These are phyloP conservation scores for Tetratostichococcus sp. DNA, from an alignment of 139 green algal species.

Conservation along the genomic window DNA sequence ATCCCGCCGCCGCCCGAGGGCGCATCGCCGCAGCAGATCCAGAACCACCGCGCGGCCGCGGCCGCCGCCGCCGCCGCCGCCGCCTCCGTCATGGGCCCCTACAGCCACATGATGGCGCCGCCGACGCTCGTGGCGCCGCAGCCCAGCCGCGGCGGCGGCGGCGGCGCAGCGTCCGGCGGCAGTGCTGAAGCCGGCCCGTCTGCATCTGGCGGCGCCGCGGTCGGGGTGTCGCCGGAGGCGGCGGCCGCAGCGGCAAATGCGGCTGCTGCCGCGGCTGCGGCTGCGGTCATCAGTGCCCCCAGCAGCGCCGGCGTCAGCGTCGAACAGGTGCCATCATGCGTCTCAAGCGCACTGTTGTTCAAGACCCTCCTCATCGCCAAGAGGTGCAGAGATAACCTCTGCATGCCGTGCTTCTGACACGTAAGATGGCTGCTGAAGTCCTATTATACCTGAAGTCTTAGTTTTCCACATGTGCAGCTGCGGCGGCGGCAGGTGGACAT, in stretches of 20 bases:
- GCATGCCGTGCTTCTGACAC: no score
- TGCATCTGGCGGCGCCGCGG: conserved; percentile 10
- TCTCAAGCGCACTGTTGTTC: no score
- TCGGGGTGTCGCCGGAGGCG: conserved; percentile 17
- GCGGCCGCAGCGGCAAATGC: conserved; percentile 29
- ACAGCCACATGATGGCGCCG: conserved; percentile 29
- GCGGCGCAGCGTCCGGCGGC: conserved; percentile 4
- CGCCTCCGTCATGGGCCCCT: conserved; percentile 13
- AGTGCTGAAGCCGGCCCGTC: background rate
- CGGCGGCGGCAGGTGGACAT: conserved; percentile 46
- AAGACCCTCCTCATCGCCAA: no score
- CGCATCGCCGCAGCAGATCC: conserved; percentile 8
- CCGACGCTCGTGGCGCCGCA: conserved; percentile 12
- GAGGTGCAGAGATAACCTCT: no score
- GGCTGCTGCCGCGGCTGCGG: conserved; percentile 16
- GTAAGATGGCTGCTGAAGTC: no score
- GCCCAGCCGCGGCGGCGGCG: background rate
- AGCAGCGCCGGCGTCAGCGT: conserved; percentile 27
- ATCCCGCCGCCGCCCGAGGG: background rate
- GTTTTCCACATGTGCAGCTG: conserved; percentile 18
- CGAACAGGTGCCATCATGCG: conserved; percentile 18
- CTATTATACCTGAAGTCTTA: no score
- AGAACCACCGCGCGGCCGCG: conserved; percentile 28
- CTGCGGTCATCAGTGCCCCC: background rate
- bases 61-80: conserved; percentile 36